These are phyloP conservation scores for Phytophthora niederhauseri DNA, from an alignment of 352 stramenopile species.

Conservation along the genomic window DNA sequence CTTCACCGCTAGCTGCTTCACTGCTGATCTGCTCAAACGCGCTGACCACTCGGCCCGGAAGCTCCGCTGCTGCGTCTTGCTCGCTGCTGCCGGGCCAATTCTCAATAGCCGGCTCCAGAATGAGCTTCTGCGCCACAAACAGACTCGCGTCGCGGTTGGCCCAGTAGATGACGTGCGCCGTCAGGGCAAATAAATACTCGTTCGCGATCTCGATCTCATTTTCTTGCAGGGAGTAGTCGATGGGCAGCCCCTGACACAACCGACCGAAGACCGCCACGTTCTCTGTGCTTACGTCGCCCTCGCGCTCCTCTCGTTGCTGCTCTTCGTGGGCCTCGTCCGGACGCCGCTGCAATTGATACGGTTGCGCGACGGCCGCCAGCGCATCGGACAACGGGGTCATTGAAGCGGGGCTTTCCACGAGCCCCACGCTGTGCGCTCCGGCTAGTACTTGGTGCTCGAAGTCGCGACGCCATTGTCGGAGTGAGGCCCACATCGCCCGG, in stretches of 20 bases:
- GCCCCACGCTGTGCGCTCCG: slow-evolving; percentile 69
- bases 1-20: slow-evolving; percentile 5
- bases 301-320: slow-evolving; percentile 30
- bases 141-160: slow-evolving; percentile 91
- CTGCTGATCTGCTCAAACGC: slow-evolving; percentile 14
- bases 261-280: slow-evolving; percentile 62
- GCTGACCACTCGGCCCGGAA: neutral
- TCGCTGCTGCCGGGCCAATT: slow-evolving; percentile 20
- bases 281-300: slow-evolving; percentile 46
- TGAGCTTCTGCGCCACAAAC: slow-evolving; percentile 91
- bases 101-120: slow-evolving; percentile 67
- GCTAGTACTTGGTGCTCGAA: slow-evolving; percentile 79
- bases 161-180: slow-evolving; percentile 94
- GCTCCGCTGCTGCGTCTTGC: slow-evolving; percentile 10
- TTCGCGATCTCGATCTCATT: slow-evolving; percentile 95
- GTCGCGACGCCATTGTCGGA: slow-evolving; percentile 74
- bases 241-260: slow-evolving; percentile 71
- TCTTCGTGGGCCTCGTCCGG: slow-evolving; percentile 27
- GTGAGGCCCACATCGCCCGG: slow-evolving; percentile 75
- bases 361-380: slow-evolving; percentile 33
- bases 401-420: slow-evolving; percentile 59
- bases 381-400: slow-evolving; percentile 41
- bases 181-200: slow-evolving; percentile 94
- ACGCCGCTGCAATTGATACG: slow-evolving; percentile 28
- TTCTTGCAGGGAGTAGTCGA: slow-evolving; percentile 93